Conservation (phyloP, 352 stramenopile genomes). For the Globisporangium alternatum region DNA sequence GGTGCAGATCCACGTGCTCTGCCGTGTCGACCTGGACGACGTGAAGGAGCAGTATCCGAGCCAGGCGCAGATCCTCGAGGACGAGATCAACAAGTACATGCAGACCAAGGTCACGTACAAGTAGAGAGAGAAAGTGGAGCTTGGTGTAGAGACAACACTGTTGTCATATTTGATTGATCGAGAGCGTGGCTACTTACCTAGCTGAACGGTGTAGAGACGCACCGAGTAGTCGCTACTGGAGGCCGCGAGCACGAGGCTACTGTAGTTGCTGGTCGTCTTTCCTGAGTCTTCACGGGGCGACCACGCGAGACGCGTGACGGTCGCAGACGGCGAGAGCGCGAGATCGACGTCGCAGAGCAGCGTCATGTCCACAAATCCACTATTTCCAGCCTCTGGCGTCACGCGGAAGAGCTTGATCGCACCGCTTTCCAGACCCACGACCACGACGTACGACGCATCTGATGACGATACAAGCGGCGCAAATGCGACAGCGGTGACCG, state of each 20-base stretch:
- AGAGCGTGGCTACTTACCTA: conserved; percentile 13
- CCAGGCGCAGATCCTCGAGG: conserved; percentile 52
- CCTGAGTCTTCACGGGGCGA: conserved; percentile 6
- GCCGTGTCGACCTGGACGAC: conserved; percentile 52
- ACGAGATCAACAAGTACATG: conserved; percentile 81
- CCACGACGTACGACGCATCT: conserved; percentile 32
- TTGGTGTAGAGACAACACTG: conserved; percentile 6
- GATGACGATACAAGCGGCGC: conserved; percentile 16
- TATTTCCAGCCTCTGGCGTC: neutral
- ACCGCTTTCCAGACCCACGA: conserved; percentile 60
- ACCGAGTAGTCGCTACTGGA: conserved; percentile 54
- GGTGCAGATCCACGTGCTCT: conserved; percentile 73
- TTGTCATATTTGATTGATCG: neutral
- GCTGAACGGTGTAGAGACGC: conserved; percentile 38
- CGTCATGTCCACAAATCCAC: conserved; percentile 10
- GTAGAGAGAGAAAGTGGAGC: conserved; percentile 16
- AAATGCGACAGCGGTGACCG: conserved; percentile 68
- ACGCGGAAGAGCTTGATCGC: conserved; percentile 38
- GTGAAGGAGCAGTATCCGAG: conserved; percentile 63
- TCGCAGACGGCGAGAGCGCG: conserved; percentile 28
- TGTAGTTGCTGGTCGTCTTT: neutral
- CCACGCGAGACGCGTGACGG: conserved; percentile 55
- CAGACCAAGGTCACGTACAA: conserved; percentile 57
- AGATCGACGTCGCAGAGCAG: conserved; percentile 22
- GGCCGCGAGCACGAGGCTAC: conserved; percentile 26